Conservation (phyloP, 805 yeast genomes). For the Lachancea dasiensis region DNA sequence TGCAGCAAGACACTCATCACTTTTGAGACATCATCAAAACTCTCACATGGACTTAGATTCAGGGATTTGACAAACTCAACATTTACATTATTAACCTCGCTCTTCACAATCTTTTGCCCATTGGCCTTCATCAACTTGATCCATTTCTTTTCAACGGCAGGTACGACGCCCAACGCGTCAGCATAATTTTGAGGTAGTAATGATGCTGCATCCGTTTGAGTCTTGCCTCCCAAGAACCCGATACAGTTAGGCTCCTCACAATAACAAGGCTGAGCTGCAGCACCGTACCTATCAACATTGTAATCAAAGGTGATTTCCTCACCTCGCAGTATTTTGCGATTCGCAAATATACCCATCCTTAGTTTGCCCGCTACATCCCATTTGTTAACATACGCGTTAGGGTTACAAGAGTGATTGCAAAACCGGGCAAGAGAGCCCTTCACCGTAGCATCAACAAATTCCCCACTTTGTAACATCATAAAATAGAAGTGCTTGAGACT, state of each 20-base stretch:
- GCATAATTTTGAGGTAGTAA: constrained; percentile 76
- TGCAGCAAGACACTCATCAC: constrained; percentile 80
- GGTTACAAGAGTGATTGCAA: constrained; percentile 92
- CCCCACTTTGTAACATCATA: constrained; percentile 91
- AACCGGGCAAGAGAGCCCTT: constrained; percentile 87
- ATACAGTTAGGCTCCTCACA: constrained; percentile 92
- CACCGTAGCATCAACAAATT: constrained; percentile 90
- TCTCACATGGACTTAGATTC: constrained; percentile 43
- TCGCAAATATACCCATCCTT: constrained; percentile 92
- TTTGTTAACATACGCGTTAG: constrained; percentile 91
- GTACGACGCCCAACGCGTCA: constrained; percentile 76
- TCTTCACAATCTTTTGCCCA: constrained; percentile 42
- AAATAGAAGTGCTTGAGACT: constrained; percentile 81
- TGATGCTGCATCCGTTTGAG: constrained; percentile 88
- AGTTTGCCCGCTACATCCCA: constrained; percentile 93
- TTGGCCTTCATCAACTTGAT: constrained; percentile 49
- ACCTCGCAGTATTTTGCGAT: constrained; percentile 54
- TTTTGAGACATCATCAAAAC: constrained; percentile 58
- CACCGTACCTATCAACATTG: constrained; percentile 94
- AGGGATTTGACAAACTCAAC: constrained; percentile 59
- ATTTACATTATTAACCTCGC: constrained; percentile 51
- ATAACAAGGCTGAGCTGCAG: constrained; percentile 87
- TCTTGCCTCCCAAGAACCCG: constrained; percentile 93
- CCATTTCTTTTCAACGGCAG: constrained; percentile 66
- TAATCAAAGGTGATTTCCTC: constrained; percentile 83